phyloP scores from a whole-genome alignment of 2,329 filamentous ascomycete species.

The Metarhizium guizhouense region DNA sequence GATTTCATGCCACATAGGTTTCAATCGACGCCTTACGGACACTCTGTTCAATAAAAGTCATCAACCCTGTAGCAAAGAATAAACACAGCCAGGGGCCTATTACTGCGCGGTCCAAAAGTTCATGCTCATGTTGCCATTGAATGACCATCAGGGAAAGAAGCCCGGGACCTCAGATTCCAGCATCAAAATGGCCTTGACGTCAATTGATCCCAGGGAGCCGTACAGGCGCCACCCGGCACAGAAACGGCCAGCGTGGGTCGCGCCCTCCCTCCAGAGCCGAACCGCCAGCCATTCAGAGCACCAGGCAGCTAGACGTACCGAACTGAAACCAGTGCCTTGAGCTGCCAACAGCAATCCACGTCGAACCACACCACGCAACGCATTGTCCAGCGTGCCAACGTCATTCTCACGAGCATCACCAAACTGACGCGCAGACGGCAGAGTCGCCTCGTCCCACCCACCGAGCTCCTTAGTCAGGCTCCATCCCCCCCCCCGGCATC shows the following conservation, averaged over 20 bases:
- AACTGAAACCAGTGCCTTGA: neutral
- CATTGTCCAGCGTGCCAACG: neutral
- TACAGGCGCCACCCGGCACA: neutral
- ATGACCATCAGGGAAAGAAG: too few relatives aligned
- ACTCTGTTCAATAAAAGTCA: too few relatives aligned
- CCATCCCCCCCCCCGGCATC: too few relatives aligned
- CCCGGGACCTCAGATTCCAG: too few relatives aligned
- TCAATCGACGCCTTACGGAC: too few relatives aligned
- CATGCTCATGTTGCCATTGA: too few relatives aligned
- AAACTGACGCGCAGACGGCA: neutral
- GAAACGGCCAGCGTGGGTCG: neutral
- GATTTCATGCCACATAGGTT: too few relatives aligned
- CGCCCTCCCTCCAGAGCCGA: neutral
- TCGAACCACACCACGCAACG: neutral
- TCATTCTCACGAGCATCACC: neutral
- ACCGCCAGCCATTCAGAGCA: neutral
- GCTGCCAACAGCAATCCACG: neutral
- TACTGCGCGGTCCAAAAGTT: too few relatives aligned
- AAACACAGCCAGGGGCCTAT: too few relatives aligned
- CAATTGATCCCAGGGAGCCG: neutral
- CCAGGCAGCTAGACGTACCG: neutral
- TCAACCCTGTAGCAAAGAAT: too few relatives aligned
- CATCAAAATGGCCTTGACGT: neutral
- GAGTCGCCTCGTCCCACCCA: neutral
- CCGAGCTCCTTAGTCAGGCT: too few relatives aligned